phyloP scores from a whole-genome alignment of 257 asterid species.

The Solanum tacnaense region DNA sequence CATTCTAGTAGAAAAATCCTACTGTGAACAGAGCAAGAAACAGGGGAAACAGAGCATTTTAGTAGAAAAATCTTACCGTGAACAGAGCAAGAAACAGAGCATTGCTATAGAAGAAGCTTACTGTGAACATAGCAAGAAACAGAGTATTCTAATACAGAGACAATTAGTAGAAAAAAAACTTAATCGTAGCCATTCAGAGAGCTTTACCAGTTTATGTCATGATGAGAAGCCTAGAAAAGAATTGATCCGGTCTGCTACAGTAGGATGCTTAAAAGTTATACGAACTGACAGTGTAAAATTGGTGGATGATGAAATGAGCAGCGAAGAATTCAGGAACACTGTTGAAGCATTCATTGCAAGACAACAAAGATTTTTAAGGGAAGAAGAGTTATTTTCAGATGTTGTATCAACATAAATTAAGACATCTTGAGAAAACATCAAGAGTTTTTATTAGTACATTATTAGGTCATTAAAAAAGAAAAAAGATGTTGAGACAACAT shows the following conservation, averaged over 20 bases:
- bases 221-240: constrained; percentile 12
- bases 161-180: constrained; percentile 6
- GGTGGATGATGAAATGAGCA: constrained; percentile 51
- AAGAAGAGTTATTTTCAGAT: constrained; percentile 22
- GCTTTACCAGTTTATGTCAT: constrained; percentile 1
- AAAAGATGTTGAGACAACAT: background rate
- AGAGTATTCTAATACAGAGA: background rate
- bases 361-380: constrained; percentile 63
- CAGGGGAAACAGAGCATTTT: background rate
- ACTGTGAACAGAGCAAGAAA: too few species aligned
- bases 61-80: too few species aligned
- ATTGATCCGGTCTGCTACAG: constrained; percentile 45
- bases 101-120: background rate
- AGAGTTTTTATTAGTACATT: background rate
- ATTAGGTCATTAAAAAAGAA: background rate
- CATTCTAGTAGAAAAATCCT: too few species aligned
- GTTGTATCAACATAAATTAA: background rate
- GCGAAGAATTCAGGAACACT: constrained; percentile 62
- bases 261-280: constrained; percentile 16
- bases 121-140: background rate
- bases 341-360: constrained; percentile 80
- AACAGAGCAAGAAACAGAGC: too few species aligned
- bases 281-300: background rate
- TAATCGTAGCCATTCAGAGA: constrained; percentile 36
- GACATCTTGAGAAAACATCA: background rate